A percentile compares a stretch with the other conserved stretches of the same genome.
Conservation (phyloP, 2,329 filamentous ascomycete genomes). For the Aspergillus aculeatinus region DNA sequence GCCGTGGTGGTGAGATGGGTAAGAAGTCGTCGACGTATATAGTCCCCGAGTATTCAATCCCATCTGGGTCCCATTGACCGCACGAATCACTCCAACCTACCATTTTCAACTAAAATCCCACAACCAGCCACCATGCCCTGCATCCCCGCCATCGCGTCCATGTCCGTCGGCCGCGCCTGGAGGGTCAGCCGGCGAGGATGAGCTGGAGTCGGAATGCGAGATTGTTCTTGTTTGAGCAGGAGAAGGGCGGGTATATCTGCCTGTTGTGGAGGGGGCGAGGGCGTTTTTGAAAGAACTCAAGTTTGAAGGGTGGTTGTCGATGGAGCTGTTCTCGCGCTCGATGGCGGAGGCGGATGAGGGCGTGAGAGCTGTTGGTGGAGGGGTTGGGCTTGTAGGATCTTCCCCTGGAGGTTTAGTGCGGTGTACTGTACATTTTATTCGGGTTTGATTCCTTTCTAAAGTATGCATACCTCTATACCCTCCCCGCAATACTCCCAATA, state of each 20-base stretch:
- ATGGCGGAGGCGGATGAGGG: constrained; percentile 51
- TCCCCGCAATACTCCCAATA: not conserved
- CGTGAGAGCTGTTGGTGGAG: constrained; percentile 49
- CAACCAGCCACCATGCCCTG: constrained; percentile 1
- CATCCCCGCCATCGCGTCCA: constrained; percentile 65
- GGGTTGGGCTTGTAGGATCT: constrained; percentile 1
- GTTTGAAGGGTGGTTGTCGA: constrained; percentile 67
- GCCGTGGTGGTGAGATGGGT: not conserved
- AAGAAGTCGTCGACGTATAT: too few relatives aligned
- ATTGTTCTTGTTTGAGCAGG: constrained; percentile 62
- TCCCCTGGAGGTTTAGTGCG: too few relatives aligned
- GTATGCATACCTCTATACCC: too few relatives aligned
- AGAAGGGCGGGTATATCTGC: constrained; percentile 68
- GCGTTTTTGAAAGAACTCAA: constrained; percentile 63
- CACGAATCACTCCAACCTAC: too few relatives aligned
- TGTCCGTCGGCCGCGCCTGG: constrained; percentile 71
- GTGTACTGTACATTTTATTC: too few relatives aligned
- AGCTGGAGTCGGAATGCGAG: constrained; percentile 74
- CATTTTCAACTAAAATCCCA: too few relatives aligned
- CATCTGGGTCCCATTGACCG: too few relatives aligned
- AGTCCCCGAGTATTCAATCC: too few relatives aligned
- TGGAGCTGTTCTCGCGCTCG: constrained; percentile 66
- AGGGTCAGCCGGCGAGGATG: constrained; percentile 63
- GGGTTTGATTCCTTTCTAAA: too few relatives aligned
- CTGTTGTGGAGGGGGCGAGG: constrained; percentile 58